Percentiles rank a stretch among this genome's conserved stretches.
Conservation (phyloP, 495 filamentous ascomycete genomes). For the Amphirosellinia nigrospora region DNA sequence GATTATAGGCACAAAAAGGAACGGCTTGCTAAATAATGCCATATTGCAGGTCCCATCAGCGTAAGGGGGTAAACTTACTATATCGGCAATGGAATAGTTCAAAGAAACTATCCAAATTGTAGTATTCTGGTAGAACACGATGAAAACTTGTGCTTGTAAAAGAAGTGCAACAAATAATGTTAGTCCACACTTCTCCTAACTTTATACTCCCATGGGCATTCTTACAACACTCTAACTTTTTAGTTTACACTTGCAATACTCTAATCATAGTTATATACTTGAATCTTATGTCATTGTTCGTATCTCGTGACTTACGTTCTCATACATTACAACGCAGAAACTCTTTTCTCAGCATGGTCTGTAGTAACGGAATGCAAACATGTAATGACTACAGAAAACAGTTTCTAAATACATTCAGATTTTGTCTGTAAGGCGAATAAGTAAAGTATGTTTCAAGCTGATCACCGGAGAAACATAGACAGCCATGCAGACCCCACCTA, state of each 20-base stretch:
- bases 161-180: background rate
- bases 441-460: background rate
- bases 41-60: background rate
- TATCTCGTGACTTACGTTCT: background rate
- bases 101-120: background rate
- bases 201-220: background rate
- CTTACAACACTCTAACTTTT: background rate
- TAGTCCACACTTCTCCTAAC: background rate
- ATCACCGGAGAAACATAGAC: background rate
- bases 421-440: background rate
- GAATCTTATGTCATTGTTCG: background rate
- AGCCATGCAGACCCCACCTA: background rate
- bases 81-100: background rate
- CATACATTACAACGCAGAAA: background rate
- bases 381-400: background rate
- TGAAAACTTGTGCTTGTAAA: background rate
- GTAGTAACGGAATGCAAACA: background rate
- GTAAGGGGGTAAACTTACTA: background rate
- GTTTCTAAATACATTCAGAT: constrained; percentile 15
- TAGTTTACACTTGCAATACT: background rate
- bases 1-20: background rate
- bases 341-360: background rate
- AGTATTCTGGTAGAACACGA: background rate
- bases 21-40: too few species aligned
- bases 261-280: background rate